Evolutionary conservation across 345 rosid genomes (phyloP), one percentile per base, ranked within the genome.

Genomic region (Ceriops zippeliana): DNA sequence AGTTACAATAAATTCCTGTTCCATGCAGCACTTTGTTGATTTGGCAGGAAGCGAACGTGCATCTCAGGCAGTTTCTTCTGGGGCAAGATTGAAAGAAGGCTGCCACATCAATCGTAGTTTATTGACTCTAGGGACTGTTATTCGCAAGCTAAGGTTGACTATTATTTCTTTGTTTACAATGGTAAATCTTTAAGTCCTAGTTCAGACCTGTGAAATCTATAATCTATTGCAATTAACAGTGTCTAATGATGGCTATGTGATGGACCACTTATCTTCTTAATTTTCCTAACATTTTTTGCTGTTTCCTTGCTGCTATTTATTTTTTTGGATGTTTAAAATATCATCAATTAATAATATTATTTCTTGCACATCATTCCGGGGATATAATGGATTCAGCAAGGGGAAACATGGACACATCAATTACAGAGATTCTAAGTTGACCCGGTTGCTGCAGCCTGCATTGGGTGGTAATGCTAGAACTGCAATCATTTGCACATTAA

Each of bases 41-140:
- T 78, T 93, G 86, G 98, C 98, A 30, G 98, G 98, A 65, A 93
- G 97, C 66, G 98, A 93, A 77, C 92, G 96, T 15, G 98, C 98
- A 65, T 93, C 97, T 52, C 98, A 93, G 79, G 75, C 97, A 62
- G 77, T 86, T 68, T 91, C 98, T 69, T 84, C 93, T 67, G 98
- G 97, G 31, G 70, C 96, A 51, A 86, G 97, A 81, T 85, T 91
- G 78, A 93, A 93, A 79, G 98, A 93, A 81, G 98, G 98, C 27
- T 93, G 96, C 77, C 97, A 93, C 82, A 93, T 93, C 65, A 93
- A 93, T 72, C 91, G 98, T 61, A 93, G 98, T 82, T 85, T 93
- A 73, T 83, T 93, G 76, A 93, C 98, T 66, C 81, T 93, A 69
- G 87, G 96, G 78, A 93, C 97, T 32, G 98, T 93, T 70, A 86